Base-by-base conservation (phyloP, 805 yeast genomes). In the Spathaspora hagerdaliae region DNA sequence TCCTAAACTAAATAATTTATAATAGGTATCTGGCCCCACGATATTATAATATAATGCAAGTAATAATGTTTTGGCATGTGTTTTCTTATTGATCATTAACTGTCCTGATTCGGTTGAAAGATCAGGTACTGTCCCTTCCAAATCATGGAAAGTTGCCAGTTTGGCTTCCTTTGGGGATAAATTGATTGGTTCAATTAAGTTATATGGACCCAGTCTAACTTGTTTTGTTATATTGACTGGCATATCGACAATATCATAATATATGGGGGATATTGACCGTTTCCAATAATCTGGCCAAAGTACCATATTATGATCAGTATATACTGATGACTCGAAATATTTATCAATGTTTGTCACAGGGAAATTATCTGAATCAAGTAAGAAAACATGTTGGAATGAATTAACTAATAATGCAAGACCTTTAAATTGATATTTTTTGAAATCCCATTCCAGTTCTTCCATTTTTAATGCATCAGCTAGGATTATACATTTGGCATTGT, bases 231-330 rank as follows among this genome's bases (percentile, higher is more conserved):
- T 41, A 41, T 68, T 60, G 11, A 69, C 43, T 0, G 53, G 44
- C 15, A 81, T 68, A 27, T 31, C 19, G 15, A 26, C 41, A 43
- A 84, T 81, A 7, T 78, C 78, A 55, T 78, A 80, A 54, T 63
- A 79, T 36, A 64, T 63, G 13, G 87, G 87, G 49, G 76, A 71
- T 9, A 86, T 81, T 6, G 87, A 79, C 58, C 87, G 67, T 4
- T 81, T 71, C 87, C 87, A 82, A 36, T 78, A 76, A 60, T 82
- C 87, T 2, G 87, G 87, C 87, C 87, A 82, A 5, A 81, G 47
- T 10, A 82, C 66, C 43, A 82, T 54, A 0, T 78, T 77, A 26
- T 64, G 61, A 9, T 46, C 84, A 79, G 58, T 53, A 61, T 65
- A 81, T 6, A 69, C 66, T 11, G 65, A 56, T 31, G 78, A 69